phyloP scores from a whole-genome alignment of 805 yeast genomes.

The Saturnispora kantuleensis region DNA sequence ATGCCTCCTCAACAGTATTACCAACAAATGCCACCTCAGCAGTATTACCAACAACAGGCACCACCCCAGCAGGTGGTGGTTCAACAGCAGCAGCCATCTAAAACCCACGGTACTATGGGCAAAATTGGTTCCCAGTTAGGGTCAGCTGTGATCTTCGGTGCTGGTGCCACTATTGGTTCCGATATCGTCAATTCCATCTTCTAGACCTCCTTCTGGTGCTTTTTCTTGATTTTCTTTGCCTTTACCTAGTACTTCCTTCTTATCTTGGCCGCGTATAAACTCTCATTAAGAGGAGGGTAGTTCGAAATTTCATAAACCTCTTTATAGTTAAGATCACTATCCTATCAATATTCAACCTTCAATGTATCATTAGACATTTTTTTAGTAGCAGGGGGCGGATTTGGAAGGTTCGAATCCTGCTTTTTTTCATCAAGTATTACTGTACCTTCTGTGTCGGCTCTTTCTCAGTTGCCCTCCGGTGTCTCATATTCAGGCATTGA shows the following conservation, averaged over 20 bases:
- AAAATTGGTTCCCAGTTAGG: constrained; percentile 82
- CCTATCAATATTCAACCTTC: too few species aligned
- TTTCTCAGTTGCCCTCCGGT: too few species aligned
- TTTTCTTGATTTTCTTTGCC: not conserved
- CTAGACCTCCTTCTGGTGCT: constrained; percentile 3
- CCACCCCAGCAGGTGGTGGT: constrained; percentile 11
- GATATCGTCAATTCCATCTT: constrained; percentile 53
- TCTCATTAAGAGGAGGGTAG: too few species aligned
- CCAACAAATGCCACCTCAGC: constrained; percentile 9
- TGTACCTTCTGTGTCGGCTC: too few species aligned
- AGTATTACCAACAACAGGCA: constrained; percentile 6
- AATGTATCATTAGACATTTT: too few species aligned
- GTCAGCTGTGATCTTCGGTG: constrained; percentile 94
- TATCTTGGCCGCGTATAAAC: not conserved
- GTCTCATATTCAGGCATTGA: too few species aligned
- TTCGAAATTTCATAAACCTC: too few species aligned
- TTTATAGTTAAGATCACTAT: too few species aligned
- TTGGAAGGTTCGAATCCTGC: too few species aligned
- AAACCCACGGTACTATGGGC: constrained; percentile 22
- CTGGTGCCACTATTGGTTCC: constrained; percentile 92
- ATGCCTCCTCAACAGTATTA: constrained; percentile 10
- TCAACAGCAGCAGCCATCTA: constrained; percentile 14
- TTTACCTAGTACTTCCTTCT: not conserved
- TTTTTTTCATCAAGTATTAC: too few species aligned
- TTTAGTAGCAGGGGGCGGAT: too few species aligned